Evolutionary conservation across 495 filamentous ascomycete genomes (phyloP).

Genomic region (Pseudoneurospora amorphoporcata): DNA sequence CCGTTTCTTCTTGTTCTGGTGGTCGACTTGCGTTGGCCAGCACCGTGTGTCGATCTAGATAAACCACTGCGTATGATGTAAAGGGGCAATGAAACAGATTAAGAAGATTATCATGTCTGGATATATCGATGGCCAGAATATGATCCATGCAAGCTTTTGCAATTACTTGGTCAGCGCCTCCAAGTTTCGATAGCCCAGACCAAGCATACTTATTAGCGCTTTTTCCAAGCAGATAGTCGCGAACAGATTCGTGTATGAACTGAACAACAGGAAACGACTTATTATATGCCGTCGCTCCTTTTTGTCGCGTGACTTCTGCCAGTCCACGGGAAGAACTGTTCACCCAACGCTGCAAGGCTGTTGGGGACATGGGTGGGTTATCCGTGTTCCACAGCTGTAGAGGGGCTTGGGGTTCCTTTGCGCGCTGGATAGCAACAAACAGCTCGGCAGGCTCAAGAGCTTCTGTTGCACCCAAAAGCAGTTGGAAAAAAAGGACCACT

Average conservation of each 20-base stretch:
- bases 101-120: no score
- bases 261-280: conserved; percentile 5
- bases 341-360: conserved; percentile 11
- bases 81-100: no score
- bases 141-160: background rate
- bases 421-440: conserved; percentile 22
- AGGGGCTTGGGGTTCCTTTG: conserved; percentile 1
- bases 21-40: no score
- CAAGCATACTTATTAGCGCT: background rate
- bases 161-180: background rate
- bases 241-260: conserved; percentile 31
- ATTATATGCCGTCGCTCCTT: no score
- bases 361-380: background rate
- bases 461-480: conserved; percentile 21
- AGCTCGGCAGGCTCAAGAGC: conserved; percentile 21
- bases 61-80: no score
- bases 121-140: background rate
- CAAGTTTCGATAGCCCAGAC: background rate
- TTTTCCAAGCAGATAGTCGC: conserved; percentile 17
- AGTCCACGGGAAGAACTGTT: conserved; percentile 21
- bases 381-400: background rate
- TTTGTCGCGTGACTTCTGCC: conserved; percentile 11
- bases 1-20: no score
- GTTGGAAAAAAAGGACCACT: conserved; percentile 21
- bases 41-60: no score